A percentile compares a stretch with the other conserved stretches of the same genome.
phyloP scores from a whole-genome alignment of 306 rosid genomes.

The Cyclanthera cordifolia region DNA sequence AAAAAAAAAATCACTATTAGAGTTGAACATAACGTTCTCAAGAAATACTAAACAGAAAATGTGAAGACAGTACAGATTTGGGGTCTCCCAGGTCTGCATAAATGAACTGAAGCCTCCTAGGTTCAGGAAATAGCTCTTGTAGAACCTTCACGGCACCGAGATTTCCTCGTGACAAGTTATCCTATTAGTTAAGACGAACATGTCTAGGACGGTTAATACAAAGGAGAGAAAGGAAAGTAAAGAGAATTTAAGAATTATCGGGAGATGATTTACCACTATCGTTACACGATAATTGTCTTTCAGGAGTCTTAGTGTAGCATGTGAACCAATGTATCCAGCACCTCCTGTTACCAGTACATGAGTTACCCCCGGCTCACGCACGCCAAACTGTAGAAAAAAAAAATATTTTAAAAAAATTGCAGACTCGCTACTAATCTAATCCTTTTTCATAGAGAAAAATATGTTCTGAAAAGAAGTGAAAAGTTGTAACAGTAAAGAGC shows the following conservation, averaged over 20 bases:
- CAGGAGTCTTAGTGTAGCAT: slow-evolving; percentile 70
- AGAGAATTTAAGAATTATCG: not conserved
- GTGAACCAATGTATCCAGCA: slow-evolving; percentile 95
- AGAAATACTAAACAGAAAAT: not conserved
- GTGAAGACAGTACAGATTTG: slow-evolving; percentile 50
- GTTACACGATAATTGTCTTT: slow-evolving; percentile 75
- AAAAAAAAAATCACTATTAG: not conserved
- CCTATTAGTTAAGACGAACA: slow-evolving; percentile 27
- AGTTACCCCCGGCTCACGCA: slow-evolving; percentile 50
- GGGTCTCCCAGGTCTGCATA: slow-evolving; percentile 83
- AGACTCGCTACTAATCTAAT: not conserved
- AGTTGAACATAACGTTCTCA: not conserved
- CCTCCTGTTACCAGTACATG: slow-evolving; percentile 94
- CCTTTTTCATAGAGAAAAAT: not conserved
- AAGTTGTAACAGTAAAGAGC: not conserved
- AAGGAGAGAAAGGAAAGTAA: not conserved
- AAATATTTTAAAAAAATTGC: not conserved
- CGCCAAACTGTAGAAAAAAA: slow-evolving; percentile 39
- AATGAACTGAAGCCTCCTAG: slow-evolving; percentile 85
- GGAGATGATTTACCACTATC: slow-evolving; percentile 52
- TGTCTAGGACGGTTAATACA: not conserved
- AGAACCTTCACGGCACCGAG: slow-evolving; percentile 74
- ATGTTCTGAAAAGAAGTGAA: not conserved
- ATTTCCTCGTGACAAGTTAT: slow-evolving; percentile 84
- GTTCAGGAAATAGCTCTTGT: slow-evolving; percentile 56